Percentiles rank a stretch among this genome's conserved stretches.
Conservation (phyloP, 208 protist genomes). For the Trypanosoma congolense region DNA sequence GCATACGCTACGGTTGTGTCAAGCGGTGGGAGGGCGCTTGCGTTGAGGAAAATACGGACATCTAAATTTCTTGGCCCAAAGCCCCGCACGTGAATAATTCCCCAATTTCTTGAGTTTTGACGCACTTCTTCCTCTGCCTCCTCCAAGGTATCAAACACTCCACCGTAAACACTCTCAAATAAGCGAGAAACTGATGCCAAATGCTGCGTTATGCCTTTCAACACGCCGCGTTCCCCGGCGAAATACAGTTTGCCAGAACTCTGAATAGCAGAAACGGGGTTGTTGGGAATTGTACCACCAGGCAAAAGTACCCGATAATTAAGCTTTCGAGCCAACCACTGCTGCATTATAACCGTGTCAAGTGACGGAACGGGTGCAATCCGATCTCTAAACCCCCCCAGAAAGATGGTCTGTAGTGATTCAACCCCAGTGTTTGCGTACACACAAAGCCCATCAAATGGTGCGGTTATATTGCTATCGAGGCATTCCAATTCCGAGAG, state of each 20-base stretch:
- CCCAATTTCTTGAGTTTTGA: constrained; percentile 28
- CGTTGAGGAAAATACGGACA: constrained; percentile 61
- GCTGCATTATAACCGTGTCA: constrained; percentile 48
- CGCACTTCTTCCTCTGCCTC: constrained; percentile 30
- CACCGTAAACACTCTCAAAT: constrained; percentile 41
- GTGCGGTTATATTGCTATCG: constrained; percentile 36
- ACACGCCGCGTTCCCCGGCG: constrained; percentile 34
- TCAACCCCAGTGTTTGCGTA: constrained; percentile 11
- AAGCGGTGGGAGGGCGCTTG: constrained; percentile 34
- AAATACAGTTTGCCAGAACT: constrained; percentile 57
- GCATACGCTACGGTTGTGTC: constrained; percentile 23
- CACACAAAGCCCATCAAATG: constrained; percentile 34
- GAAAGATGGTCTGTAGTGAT: constrained; percentile 21
- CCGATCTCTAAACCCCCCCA: constrained; percentile 16
- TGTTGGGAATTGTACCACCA: constrained; percentile 29
- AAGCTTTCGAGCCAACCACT: constrained; percentile 56
- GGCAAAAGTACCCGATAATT: constrained; percentile 15
- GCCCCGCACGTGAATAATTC: constrained; percentile 27
- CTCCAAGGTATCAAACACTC: constrained; percentile 48
- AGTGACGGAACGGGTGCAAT: constrained; percentile 32
- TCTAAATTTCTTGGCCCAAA: constrained; percentile 37
- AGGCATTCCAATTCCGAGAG: constrained; percentile 21
- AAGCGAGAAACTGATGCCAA: background rate
- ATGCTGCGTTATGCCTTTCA: constrained; percentile 3
- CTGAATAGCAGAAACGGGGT: constrained; percentile 42